Evolutionary conservation across 2,329 filamentous ascomycete species (phyloP).

Genomic region (Hypoxylon sp.): DNA sequence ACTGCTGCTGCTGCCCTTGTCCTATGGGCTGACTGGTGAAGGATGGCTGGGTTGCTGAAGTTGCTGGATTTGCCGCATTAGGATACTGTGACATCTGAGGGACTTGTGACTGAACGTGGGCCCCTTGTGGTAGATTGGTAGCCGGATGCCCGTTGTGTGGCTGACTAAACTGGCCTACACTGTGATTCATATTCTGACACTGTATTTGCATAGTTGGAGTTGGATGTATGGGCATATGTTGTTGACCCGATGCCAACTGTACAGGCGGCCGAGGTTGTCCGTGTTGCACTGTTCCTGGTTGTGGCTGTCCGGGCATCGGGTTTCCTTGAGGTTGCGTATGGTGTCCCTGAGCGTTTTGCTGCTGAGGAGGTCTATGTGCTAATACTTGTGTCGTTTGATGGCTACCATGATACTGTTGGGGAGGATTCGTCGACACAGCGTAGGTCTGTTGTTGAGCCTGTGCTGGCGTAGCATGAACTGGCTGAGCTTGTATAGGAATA

Average conservation of each 20-base stretch:
- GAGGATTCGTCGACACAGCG: constrained; percentile 26
- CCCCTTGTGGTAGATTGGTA: constrained; percentile 7
- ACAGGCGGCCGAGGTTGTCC: constrained; percentile 29
- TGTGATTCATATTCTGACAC: constrained; percentile 22
- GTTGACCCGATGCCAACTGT: constrained; percentile 38
- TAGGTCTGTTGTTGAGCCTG: constrained; percentile 20
- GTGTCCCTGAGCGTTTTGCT: constrained; percentile 26
- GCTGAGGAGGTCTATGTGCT: constrained; percentile 25
- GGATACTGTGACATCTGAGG: constrained; percentile 18
- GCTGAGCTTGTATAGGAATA: constrained; percentile 22
- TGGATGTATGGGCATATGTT: constrained; percentile 34
- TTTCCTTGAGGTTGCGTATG: constrained; percentile 20
- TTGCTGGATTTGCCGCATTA: not conserved
- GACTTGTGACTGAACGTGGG: constrained; percentile 13
- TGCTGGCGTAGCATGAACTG: constrained; percentile 1
- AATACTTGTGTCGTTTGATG: constrained; percentile 39
- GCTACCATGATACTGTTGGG: constrained; percentile 27
- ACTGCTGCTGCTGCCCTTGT: constrained; percentile 32
- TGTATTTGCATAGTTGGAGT: constrained; percentile 15
- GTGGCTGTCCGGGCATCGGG: constrained; percentile 18
- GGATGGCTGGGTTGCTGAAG: constrained; percentile 14
- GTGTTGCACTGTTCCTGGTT: constrained; percentile 15
- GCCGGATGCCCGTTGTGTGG: constrained; percentile 10
- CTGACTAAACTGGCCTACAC: constrained; percentile 17
- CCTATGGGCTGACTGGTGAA: constrained; percentile 5